Base-by-base conservation (phyloP, 768 basidiomycete genomes). In the Pisolithus orientalis region DNA sequence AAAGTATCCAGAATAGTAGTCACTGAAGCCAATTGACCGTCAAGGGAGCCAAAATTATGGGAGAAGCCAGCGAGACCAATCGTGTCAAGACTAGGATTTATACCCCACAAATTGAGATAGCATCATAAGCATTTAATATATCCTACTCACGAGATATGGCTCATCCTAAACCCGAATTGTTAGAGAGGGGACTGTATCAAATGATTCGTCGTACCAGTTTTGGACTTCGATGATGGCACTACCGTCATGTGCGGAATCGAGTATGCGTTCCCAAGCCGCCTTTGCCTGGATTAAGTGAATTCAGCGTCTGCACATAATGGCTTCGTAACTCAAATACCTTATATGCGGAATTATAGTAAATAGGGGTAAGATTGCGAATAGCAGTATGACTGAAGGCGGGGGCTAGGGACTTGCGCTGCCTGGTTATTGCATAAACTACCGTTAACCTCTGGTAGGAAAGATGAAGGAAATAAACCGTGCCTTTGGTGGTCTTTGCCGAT, bases 51-150 rank as follows among this genome's bases (percentile, higher is more conserved):
- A 53, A 78, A 78, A 54, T 76, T 67, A 57, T 76, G 72, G 8
- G 73, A 70, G 58, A 78, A 75, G 1, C 76, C 70, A 3, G 73
- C 73, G 40, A 75, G 70, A 10, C 77, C 74, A 46, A 76, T 70
- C 46, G 65, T 70, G 56, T 78, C 77, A 5, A 78, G 63, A 1
- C 74, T 75, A 40, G 1, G 24, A 28, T 7, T 14, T 10, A 25
- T 14, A 28, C 13, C 11, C 24, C 7, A 28, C 8, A 11, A 16
- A 13, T 6, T 21, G 25, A 21, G 43, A 11, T 45, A 14, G 14
- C 24, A 24, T 16, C 13, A 11, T 4, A 5, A 16, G 27, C 14
- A n/a, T 31, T n/a, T 25, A 43, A 43, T 13, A 24, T 43, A 14
- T 24, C 25, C 16, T 5, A 60, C 69, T 44, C 59, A 73, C 76